Percentiles rank a stretch among this genome's conserved stretches.
phyloP scores from a whole-genome alignment of 2,329 filamentous ascomycete species.

The Colletotrichum cordylinicola region DNA sequence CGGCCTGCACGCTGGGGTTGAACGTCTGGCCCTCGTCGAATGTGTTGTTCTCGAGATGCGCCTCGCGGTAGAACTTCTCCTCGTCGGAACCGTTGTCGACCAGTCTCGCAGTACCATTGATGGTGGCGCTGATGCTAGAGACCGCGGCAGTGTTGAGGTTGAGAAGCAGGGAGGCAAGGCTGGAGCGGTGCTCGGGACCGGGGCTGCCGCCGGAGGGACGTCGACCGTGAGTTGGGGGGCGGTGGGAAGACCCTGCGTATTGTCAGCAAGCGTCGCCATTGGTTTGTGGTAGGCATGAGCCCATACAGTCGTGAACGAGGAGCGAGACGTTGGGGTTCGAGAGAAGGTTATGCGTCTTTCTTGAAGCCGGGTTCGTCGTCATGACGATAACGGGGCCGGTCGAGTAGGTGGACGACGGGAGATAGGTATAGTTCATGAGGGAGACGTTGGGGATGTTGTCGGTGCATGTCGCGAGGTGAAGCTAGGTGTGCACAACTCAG shows the following conservation, averaged over 20 bases:
- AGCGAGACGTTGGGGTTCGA: constrained; percentile 88
- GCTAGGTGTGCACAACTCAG: constrained; percentile 54
- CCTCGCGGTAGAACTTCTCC: constrained; percentile 81
- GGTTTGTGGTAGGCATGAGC: neutral
- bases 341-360: constrained; percentile 82
- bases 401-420: constrained; percentile 76
- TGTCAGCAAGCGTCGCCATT: neutral
- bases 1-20: constrained; percentile 40
- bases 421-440: constrained; percentile 99
- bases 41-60: constrained; percentile 91
- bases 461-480: constrained; percentile 92
- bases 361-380: constrained; percentile 83
- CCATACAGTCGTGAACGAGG: constrained; percentile 87
- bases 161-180: constrained; percentile 81
- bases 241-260: constrained; percentile 78
- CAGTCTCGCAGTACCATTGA: constrained; percentile 85
- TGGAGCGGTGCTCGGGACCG: constrained; percentile 70
- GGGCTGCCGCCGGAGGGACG: constrained; percentile 67
- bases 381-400: constrained; percentile 86
- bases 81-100: constrained; percentile 77
- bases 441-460: constrained; percentile 88
- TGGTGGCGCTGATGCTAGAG: constrained; percentile 88
- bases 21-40: constrained; percentile 64
- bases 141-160: constrained; percentile 91
- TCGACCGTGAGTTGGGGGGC: constrained; percentile 76